These are phyloP conservation scores for Dipsacomyces acuminosporus DNA, from an alignment of 371 early-diverging fungal genomes.

Conservation along the genomic window DNA sequence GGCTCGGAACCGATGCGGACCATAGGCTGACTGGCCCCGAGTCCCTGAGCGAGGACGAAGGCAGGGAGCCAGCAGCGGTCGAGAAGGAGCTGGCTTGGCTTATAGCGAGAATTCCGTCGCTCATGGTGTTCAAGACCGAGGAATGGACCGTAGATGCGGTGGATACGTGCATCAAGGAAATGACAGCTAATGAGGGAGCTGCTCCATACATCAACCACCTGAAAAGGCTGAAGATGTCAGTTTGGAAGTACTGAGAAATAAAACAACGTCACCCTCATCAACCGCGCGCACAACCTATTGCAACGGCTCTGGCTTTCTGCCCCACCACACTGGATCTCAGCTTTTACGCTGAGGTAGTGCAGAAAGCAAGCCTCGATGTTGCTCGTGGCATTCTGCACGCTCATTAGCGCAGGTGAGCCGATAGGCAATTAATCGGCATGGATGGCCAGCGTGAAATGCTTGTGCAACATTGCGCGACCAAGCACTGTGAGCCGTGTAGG, in stretches of 20 bases:
- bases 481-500: no score
- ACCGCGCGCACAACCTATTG: no score
- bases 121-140: constrained; percentile 18
- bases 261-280: no score
- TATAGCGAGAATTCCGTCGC: constrained; percentile 24
- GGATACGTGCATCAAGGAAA: constrained; percentile 11
- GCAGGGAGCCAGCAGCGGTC: neutral
- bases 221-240: constrained; percentile 6
- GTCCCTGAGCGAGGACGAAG: neutral
- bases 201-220: constrained; percentile 8
- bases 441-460: no score
- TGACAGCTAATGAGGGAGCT: neutral
- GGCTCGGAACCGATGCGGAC: constrained; percentile 2
- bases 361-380: no score
- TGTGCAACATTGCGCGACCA: no score
- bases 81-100: constrained; percentile 31
- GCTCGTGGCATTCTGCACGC: no score
- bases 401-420: no score
- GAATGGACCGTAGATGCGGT: constrained; percentile 19
- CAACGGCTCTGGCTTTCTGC: neutral
- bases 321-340: no score
- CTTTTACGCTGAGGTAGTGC: no score
- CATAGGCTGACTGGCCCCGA: neutral
- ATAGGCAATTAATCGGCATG: no score
- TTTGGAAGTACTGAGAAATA: constrained; percentile 18